Evolutionary conservation across 768 basidiomycete genomes (phyloP).

Genomic region (Nidula microcarpa): DNA sequence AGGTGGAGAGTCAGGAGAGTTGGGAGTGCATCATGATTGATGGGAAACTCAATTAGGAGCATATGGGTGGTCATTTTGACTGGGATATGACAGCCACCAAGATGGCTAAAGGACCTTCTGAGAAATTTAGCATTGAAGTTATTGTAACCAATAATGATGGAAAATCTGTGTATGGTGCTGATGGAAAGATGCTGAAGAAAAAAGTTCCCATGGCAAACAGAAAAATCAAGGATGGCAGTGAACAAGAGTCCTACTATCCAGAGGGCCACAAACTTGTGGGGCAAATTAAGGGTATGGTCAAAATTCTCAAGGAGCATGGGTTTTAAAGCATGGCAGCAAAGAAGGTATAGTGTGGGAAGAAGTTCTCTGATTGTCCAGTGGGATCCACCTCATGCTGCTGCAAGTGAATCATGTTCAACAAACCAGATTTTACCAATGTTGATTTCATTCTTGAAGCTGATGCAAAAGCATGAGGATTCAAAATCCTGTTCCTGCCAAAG

Average conservation of each 20-base stretch:
- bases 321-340: conserved; percentile 16
- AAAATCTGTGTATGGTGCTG: conserved; percentile 12
- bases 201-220: conserved; percentile 26
- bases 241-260: conserved; percentile 27
- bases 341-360: conserved; percentile 18
- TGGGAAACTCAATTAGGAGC: too few relatives aligned
- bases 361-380: conserved; percentile 21
- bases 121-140: conserved; percentile 15
- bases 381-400: conserved; percentile 24
- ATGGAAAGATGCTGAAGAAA: conserved; percentile 18
- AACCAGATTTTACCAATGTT: conserved; percentile 36
- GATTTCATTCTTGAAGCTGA: conserved; percentile 25
- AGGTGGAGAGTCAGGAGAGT: too few relatives aligned
- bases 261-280: conserved; percentile 16
- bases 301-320: conserved; percentile 23
- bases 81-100: too few relatives aligned
- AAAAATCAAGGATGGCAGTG: conserved; percentile 14
- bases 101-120: conserved; percentile 24
- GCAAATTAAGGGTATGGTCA: conserved; percentile 37
- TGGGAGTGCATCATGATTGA: too few relatives aligned
- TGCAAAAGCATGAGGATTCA: conserved; percentile 14
- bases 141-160: conserved; percentile 12
- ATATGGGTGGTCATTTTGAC: too few relatives aligned
- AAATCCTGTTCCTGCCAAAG: conserved; percentile 2
- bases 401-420: conserved; percentile 28